Percentiles rank a stretch among this genome's conserved stretches.
phyloP scores from a whole-genome alignment of 2,329 filamentous ascomycete species.

The Stachybotrys echinatus region DNA sequence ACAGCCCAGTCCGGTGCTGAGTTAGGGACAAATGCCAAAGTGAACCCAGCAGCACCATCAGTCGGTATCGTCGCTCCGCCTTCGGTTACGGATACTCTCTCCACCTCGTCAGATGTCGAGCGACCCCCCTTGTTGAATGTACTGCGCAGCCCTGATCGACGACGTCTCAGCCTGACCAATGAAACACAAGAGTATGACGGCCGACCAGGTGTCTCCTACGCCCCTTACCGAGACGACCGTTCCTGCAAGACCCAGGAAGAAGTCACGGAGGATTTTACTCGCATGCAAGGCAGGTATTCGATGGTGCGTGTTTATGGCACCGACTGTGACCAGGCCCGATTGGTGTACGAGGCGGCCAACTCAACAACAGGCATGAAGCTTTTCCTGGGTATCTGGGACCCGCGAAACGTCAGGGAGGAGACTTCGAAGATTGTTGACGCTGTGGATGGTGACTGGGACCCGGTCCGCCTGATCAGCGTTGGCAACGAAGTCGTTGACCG shows the following conservation, averaged over 20 bases:
- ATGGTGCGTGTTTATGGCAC: constrained; percentile 73
- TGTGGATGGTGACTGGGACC: constrained; percentile 59
- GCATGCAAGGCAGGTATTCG: constrained; percentile 47
- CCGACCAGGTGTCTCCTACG: constrained; percentile 41
- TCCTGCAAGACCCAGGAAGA: constrained; percentile 62
- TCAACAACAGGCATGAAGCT: constrained; percentile 61
- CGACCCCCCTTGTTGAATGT: too few species aligned
- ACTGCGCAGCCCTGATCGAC: not conserved
- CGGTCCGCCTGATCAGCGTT: constrained; percentile 66
- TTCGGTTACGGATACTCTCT: too few species aligned
- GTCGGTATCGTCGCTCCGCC: not conserved
- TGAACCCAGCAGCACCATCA: too few species aligned
- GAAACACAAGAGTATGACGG: not conserved
- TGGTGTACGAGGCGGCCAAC: constrained; percentile 57
- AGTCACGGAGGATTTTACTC: constrained; percentile 59
- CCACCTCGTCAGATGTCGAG: too few species aligned
- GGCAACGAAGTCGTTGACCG: constrained; percentile 78
- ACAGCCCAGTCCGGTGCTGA: too few species aligned
- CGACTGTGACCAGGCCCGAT: constrained; percentile 68
- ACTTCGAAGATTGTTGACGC: constrained; percentile 56
- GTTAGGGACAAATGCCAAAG: too few species aligned
- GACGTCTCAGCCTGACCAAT: not conserved
- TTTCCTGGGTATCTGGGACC: constrained; percentile 69
- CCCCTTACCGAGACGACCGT: constrained; percentile 44
- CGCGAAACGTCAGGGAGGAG: constrained; percentile 49